These are phyloP conservation scores for Beta lomatogona DNA, from an alignment of 179 eudicot genomes.

Conservation along the genomic window DNA sequence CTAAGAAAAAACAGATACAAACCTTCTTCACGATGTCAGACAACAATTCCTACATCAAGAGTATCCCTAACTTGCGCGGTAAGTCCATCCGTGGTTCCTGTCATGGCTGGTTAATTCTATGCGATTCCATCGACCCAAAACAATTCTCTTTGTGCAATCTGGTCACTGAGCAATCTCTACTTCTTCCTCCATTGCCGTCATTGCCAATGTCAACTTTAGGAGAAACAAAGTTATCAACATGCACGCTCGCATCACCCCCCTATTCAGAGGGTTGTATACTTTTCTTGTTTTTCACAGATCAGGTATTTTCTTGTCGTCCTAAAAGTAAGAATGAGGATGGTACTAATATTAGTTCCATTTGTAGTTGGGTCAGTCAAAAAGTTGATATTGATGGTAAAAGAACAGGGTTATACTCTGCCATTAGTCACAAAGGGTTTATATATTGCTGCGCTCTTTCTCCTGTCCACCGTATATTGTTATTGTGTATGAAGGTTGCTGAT, in stretches of 20 bases:
- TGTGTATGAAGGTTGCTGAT: background rate
- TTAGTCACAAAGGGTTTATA: background rate
- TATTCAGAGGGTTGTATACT: background rate
- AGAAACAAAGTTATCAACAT: too few relatives aligned
- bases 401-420: background rate
- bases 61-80: background rate
- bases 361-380: background rate
- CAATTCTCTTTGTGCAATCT: background rate
- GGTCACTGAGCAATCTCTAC: background rate
- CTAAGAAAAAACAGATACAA: background rate
- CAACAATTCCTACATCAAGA: background rate
- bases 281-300: background rate
- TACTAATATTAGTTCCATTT: too few relatives aligned
- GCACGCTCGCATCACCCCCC: background rate
- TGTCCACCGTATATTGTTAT: background rate
- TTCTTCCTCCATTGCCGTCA: slow-evolving; percentile 5
- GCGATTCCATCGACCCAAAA: background rate
- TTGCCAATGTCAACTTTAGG: background rate
- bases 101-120: background rate
- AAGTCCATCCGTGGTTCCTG: background rate
- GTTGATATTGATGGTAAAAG: background rate
- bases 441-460: background rate
- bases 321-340: too few relatives aligned
- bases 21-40: background rate
- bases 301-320: background rate